These are phyloP conservation scores for Colletotrichum tamarilloi DNA, from an alignment of 2,329 filamentous ascomycete species.

Conservation along the genomic window DNA sequence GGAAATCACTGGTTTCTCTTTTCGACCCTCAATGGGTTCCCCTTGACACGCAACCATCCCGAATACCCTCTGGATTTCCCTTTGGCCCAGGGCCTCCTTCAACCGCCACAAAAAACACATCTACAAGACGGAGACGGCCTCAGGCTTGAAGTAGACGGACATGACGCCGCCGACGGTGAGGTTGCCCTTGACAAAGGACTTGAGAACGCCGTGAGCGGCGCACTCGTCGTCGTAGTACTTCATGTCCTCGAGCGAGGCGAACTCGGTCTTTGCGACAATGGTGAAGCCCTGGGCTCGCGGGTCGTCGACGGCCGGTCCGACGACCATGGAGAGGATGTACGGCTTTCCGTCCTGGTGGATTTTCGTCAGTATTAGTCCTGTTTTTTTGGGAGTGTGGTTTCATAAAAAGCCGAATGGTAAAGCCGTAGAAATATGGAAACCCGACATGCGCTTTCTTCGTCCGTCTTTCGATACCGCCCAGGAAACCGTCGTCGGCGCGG, in stretches of 20 bases:
- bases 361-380: neutral
- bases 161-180: constrained; percentile 50
- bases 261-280: constrained; percentile 70
- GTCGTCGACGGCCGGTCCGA: constrained; percentile 65
- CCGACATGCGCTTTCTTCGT: neutral
- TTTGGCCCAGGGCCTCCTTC: neutral
- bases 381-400: too few relatives aligned
- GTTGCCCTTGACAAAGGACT: constrained; percentile 45
- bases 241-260: constrained; percentile 74
- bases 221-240: constrained; percentile 73
- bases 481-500: neutral
- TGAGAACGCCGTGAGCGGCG: constrained; percentile 55
- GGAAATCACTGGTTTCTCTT: neutral
- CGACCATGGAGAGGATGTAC: constrained; percentile 71
- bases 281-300: constrained; percentile 74
- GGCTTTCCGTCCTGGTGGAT: constrained; percentile 72
- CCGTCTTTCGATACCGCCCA: neutral
- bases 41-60: neutral
- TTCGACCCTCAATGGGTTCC: neutral
- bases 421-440: too few relatives aligned
- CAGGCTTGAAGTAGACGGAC: constrained; percentile 54
- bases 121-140: constrained; percentile 37
- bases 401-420: too few relatives aligned
- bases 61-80: neutral
- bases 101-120: neutral